phyloP scores from a whole-genome alignment of 2,329 filamentous ascomycete species.

The Ophiocordyceps camponoti-floridani region DNA sequence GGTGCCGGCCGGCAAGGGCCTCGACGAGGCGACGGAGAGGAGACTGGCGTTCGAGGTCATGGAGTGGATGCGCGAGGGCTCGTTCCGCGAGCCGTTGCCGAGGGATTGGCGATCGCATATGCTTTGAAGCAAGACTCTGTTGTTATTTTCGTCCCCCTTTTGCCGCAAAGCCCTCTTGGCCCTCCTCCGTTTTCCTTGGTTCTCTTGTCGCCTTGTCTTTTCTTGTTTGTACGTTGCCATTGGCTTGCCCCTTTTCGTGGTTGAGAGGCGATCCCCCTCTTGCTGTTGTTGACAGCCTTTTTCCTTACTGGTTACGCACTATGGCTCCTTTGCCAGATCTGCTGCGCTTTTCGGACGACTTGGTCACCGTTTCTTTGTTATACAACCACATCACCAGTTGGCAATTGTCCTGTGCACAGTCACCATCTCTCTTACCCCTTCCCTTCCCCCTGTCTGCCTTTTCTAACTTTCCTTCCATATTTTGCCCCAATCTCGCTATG shows the following conservation, averaged over 20 bases:
- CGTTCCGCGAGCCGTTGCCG: constrained; percentile 16
- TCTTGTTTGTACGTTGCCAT: not conserved
- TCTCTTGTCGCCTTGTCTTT: not conserved
- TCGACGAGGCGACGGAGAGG: constrained; percentile 54
- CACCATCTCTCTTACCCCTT: not conserved
- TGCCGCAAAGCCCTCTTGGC: too few species aligned
- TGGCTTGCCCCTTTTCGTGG: not conserved
- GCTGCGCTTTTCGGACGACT: too few species aligned
- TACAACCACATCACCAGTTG: too few species aligned
- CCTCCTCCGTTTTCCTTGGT: not conserved
- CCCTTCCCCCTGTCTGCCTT: not conserved
- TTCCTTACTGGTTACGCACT: too few species aligned
- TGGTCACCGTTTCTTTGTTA: not conserved
- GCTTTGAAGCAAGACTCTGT: not conserved
- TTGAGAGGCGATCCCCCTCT: not conserved
- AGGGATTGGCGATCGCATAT: constrained; percentile 5
- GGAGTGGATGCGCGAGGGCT: constrained; percentile 49
- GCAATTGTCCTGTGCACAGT: too few species aligned
- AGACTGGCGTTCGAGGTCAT: constrained; percentile 74
- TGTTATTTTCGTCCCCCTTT: not conserved
- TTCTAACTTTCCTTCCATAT: not conserved
- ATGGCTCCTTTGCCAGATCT: not conserved
- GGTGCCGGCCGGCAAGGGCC: constrained; percentile 19
- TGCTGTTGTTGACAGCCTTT: not conserved
- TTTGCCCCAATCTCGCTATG: not conserved